Evolutionary conservation across 257 asterid species (phyloP), one percentile per base, ranked within the genome.

Genomic region (Solanum medicagineum): DNA sequence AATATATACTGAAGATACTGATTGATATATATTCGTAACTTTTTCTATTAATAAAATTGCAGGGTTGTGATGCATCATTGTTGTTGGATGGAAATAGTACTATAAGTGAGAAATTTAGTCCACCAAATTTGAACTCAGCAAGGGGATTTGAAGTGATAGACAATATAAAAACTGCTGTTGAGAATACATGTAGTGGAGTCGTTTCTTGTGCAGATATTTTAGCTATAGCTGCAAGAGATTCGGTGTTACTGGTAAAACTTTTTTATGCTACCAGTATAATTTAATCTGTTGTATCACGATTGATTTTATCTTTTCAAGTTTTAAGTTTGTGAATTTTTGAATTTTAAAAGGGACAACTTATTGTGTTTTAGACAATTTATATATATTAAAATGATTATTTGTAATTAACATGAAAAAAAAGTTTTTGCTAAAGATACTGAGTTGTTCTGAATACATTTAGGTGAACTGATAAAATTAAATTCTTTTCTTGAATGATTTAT

Each of bases 41-140:
- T 63, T 63, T 26, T 13, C 20, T 0, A 24, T 1, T 62, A 5
- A 24, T 24, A 66, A 24, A 63, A 68, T 17, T 74, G 7, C 29
- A 94, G 98, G 98, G 98, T 8, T 95, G 98, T 74, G 98, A 95
- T 83, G 98, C 90, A 69, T 95, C 98, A 7, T 32, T 94, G 59
- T 85, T 95, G 83, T 80, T 95, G 90, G 98, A 95, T 90, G 97
- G 98, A 73, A 91, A 85, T 75, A 90, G 90, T 11, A 89, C 8
- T 6, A 81, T 29, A 81, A 81, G 97, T 20, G 98, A 94, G 91
- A 95, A 95, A 80, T 86, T 89, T 84, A 95, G 95, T 1, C 32
- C 19, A 13, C 91, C 98, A 0, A 94, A 94, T 90, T 70, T 88
- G 89, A 95, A 95, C 87, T 95, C 98, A 1, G 98, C 90, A 1